Base-by-base conservation (phyloP, 2,329 filamentous ascomycete species). In the Apiospora hydei region DNA sequence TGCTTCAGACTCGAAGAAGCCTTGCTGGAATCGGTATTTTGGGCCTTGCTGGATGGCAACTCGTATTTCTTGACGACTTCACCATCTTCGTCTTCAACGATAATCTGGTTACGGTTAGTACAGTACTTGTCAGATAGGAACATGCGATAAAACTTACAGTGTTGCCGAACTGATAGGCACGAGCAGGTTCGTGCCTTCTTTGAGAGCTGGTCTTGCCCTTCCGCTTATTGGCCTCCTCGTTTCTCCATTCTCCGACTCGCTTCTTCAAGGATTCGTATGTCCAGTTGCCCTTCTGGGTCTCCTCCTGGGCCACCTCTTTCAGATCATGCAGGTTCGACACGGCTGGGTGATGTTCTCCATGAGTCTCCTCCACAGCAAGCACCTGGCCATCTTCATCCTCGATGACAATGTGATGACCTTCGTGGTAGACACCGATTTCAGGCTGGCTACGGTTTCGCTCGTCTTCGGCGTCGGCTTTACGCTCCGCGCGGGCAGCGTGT, bases 311-410 rank as follows among this genome's bases (percentile, higher is more conserved):
- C 71, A 81, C 82, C 16, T 81, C 78, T 51, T 79, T 78, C 8
- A 80, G 69, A 47, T 77, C 64, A 14, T 78, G 73, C 11, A 74
- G 18, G 38, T 77, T 73, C 16, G 75, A 72, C 16, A 70, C 44
- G 24, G 69, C 51, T 8, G 74, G 72, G 13, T 77, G 71, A 41
- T 76, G 76, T 2, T 70, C 71, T 11, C 81, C 82, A 74, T 85
- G 79, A 46, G 83, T 76, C 21, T 75, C 82, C 75, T 91, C 87
- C 0, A 94, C 89, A 24, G 89, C 89, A 7, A 98, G 80, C 3
- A 98, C 95, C 71, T 98, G 95, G 10, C 96, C 96, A 72, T 98
- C 92, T 74, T 91, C 86, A 77, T 97, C 93, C 81, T 98, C 96
- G 71, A 97, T 90, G 8, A 98, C 84, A 51, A 96, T 88, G 30